Percentiles rank a stretch among this genome's conserved stretches.
phyloP scores from a whole-genome alignment of 163 green algal genomes.

The Volvox carteri region DNA sequence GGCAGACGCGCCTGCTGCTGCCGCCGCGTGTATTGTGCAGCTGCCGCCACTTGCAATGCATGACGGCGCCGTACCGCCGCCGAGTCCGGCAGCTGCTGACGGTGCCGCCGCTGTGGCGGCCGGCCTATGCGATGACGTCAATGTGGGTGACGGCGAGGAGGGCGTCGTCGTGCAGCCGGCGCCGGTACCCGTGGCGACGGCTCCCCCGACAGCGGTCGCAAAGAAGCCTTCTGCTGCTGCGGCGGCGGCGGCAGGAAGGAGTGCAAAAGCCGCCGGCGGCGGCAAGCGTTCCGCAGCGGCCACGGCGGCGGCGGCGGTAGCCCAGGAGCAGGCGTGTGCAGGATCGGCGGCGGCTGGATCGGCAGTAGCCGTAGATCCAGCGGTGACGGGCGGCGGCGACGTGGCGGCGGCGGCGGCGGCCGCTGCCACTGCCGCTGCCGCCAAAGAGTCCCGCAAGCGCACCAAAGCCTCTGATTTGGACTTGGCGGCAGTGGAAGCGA shows the following conservation, averaged over 20 bases:
- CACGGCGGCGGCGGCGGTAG: background rate
- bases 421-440: background rate
- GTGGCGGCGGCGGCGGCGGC: background rate
- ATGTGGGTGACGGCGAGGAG: background rate
- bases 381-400: background rate
- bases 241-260: background rate
- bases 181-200: background rate
- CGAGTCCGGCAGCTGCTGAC: background rate
- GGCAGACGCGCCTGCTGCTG: background rate
- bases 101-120: background rate
- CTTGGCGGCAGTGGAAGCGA: conserved; percentile 62
- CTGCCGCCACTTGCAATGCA: background rate
- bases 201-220: background rate
- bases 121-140: background rate
- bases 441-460: conserved; percentile 40
- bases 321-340: background rate
- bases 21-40: background rate
- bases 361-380: background rate
- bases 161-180: background rate
- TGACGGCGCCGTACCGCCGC: background rate
- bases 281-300: background rate
- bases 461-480: conserved; percentile 69
- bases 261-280: background rate
- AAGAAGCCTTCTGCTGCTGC: background rate
- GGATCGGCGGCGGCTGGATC: background rate